Conservation (phyloP, 73 alveolate species). For the Paraurostyla sp. region DNA sequence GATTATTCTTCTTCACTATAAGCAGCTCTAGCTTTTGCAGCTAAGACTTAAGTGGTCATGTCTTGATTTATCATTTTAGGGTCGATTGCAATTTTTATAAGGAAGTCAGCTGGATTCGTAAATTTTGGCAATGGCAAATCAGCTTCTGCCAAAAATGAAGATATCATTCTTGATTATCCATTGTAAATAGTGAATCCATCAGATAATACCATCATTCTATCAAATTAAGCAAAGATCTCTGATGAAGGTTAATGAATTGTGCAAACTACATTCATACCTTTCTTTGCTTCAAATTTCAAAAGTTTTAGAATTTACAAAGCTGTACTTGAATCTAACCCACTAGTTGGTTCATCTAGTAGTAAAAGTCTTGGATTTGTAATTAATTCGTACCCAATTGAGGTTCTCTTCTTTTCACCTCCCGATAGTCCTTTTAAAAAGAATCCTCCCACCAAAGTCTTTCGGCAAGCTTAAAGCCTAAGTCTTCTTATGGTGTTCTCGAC, state of each 20-base stretch:
- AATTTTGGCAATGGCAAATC: background rate
- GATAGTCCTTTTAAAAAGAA: no score
- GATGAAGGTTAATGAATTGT: no score
- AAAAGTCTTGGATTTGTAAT: no score
- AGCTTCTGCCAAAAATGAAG: background rate
- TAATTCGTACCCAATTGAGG: no score
- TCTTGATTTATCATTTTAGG: background rate
- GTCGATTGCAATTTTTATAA: background rate
- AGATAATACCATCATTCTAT: conserved; percentile 30
- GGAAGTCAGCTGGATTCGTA: no score
- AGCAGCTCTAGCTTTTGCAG: background rate
- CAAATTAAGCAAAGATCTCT: conserved; percentile 39
- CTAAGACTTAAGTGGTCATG: background rate
- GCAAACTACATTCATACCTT: no score
- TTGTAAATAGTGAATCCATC: conserved; percentile 70
- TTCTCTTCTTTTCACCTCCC: no score
- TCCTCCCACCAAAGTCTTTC: no score
- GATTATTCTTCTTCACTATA: background rate
- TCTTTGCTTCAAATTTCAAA: no score
- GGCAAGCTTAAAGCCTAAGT: conserved; percentile 48
- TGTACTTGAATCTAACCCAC: no score
- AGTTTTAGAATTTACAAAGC: conserved; percentile 22
- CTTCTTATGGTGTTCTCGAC: conserved; percentile 3
- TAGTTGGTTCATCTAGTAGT: no score
- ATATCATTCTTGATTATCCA: conserved; percentile 61